Evolutionary conservation across 352 stramenopile species (phyloP).

Genomic region (Blastocystis sp.): DNA sequence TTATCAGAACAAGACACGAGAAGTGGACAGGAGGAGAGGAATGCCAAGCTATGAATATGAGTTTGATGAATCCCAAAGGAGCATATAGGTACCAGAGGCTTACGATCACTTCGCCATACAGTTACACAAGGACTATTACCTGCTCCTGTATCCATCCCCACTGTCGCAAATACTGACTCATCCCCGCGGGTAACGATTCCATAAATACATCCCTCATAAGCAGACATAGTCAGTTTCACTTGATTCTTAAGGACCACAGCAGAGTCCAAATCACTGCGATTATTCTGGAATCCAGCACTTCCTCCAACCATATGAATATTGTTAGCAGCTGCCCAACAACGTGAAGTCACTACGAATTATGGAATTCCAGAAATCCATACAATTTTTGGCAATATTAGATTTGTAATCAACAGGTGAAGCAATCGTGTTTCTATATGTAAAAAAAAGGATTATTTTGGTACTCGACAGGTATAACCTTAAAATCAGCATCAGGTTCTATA

Average conservation of each 20-base stretch:
- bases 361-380: not conserved
- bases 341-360: slow-evolving; percentile 29
- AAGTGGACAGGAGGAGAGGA: slow-evolving; percentile 9
- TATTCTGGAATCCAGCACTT: slow-evolving; percentile 33
- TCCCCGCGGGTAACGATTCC: not conserved
- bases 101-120: slow-evolving; percentile 36
- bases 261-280: slow-evolving; percentile 56
- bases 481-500: not conserved
- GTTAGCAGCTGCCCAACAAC: slow-evolving; percentile 44
- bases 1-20: slow-evolving; percentile 41
- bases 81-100: not conserved
- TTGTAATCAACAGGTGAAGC: not conserved
- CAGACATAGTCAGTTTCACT: slow-evolving; percentile 18
- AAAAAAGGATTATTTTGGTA: not conserved
- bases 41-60: slow-evolving; percentile 20
- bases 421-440: slow-evolving; percentile 22
- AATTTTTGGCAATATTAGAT: slow-evolving; percentile 29
- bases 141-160: not conserved
- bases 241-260: slow-evolving; percentile 34
- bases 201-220: slow-evolving; percentile 33
- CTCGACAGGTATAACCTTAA: not conserved
- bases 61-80: not conserved
- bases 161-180: slow-evolving; percentile 54
- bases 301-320: slow-evolving; percentile 64
- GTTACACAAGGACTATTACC: not conserved